phyloP scores from a whole-genome alignment of 768 basidiomycete genomes.

The Harrya chromipes region DNA sequence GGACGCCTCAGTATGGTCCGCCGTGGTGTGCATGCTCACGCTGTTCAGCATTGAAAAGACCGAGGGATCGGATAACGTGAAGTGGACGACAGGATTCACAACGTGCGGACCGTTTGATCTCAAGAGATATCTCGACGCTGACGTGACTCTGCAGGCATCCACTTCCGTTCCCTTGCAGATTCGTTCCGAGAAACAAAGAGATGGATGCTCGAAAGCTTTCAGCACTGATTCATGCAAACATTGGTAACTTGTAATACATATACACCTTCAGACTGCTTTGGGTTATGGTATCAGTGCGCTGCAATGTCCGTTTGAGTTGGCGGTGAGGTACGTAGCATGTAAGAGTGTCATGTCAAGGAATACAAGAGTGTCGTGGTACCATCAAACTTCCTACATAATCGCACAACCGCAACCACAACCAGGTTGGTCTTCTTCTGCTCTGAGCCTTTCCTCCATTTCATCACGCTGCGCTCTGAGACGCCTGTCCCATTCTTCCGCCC shows the following conservation, averaged over 20 bases:
- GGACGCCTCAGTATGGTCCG: constrained; percentile 23
- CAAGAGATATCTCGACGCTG: background rate
- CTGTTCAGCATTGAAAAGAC: constrained; percentile 19
- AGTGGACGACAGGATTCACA: constrained; percentile 15
- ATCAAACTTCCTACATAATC: constrained; percentile 18
- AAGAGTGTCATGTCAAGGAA: too few species aligned
- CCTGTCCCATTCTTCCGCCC: too few species aligned
- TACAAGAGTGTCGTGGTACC: too few species aligned
- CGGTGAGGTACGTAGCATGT: too few species aligned
- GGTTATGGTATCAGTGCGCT: too few species aligned
- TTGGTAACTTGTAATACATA: too few species aligned
- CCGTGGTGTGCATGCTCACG: constrained; percentile 16
- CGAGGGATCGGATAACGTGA: constrained; percentile 14
- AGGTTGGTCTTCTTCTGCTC: background rate
- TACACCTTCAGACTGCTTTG: too few species aligned
- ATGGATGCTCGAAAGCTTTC: constrained; percentile 14
- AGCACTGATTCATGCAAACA: constrained; percentile 5
- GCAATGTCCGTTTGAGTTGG: too few species aligned
- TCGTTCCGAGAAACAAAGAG: constrained; percentile 12
- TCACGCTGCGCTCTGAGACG: too few species aligned
- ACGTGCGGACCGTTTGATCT: background rate
- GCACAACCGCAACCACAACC: constrained; percentile 19
- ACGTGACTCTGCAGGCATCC: constrained; percentile 8
- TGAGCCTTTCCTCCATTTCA: too few species aligned
- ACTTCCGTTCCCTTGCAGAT: constrained; percentile 14